These are phyloP conservation scores for Tripidium arundinaceum DNA, from an alignment of 202 grass and related monocot genomes.

Conservation along the genomic window DNA sequence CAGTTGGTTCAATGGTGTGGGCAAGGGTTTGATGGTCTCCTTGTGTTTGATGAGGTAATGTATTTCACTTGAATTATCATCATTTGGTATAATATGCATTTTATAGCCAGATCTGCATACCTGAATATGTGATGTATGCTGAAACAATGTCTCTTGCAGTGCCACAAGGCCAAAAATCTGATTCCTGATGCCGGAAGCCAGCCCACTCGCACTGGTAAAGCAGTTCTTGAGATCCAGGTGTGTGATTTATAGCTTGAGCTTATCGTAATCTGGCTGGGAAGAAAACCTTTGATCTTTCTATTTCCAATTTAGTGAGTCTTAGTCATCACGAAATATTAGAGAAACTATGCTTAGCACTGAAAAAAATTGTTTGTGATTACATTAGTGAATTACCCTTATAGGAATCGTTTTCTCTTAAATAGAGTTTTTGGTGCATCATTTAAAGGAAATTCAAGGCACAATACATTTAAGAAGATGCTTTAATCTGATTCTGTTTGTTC, in stretches of 20 bases:
- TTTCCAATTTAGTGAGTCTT: slow-evolving; percentile 8
- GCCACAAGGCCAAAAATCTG: slow-evolving; percentile 99
- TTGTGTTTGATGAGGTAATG: slow-evolving; percentile 95
- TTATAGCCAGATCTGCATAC: slow-evolving; percentile 26
- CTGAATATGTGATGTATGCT: slow-evolving; percentile 15
- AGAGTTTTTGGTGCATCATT: not conserved
- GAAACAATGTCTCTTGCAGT: slow-evolving; percentile 54
- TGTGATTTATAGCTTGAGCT: slow-evolving; percentile 17
- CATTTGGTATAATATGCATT: slow-evolving; percentile 3
- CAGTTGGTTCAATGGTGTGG: slow-evolving; percentile 98
- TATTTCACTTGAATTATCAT: slow-evolving; percentile 8
- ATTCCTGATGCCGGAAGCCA: slow-evolving; percentile 91
- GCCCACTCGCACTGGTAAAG: slow-evolving; percentile 88
- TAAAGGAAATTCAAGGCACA: not conserved
- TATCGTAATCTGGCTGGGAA: slow-evolving; percentile 2
- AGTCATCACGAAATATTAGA: not conserved
- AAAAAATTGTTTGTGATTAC: not conserved
- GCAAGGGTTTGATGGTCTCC: slow-evolving; percentile 74
- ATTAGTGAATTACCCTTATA: not conserved
- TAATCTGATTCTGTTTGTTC: not conserved
- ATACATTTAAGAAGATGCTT: not conserved
- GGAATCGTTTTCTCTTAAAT: not conserved
- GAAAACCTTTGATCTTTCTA: not conserved
- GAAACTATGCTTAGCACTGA: not conserved
- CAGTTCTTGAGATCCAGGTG: slow-evolving; percentile 96